A percentile compares a stretch with the other conserved stretches of the same genome.
Conservation (phyloP, 108 stramenopile genomes). For the Pseudonitzschia delicatissima region DNA sequence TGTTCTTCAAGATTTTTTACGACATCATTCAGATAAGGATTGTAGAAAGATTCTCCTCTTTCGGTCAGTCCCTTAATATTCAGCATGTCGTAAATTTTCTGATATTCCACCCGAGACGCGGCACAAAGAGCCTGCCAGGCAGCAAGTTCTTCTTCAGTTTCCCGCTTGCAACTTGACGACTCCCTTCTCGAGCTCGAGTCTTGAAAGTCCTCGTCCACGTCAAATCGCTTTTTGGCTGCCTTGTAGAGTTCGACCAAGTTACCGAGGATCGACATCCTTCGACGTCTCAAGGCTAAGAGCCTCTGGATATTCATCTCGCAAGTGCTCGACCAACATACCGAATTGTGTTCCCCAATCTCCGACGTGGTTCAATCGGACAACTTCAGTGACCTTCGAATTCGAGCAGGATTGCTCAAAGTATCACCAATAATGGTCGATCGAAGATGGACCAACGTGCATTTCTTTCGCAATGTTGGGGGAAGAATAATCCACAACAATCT, state of each 20-base stretch:
- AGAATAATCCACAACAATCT: slow-evolving; percentile 93
- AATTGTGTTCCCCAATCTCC: slow-evolving; percentile 99
- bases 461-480: slow-evolving; percentile 99
- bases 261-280: slow-evolving; percentile 62
- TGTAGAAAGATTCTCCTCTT: slow-evolving; percentile 97
- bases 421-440: slow-evolving; percentile 99
- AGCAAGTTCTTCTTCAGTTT: slow-evolving; percentile 81
- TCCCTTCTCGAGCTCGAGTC: no score
- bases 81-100: slow-evolving; percentile 84
- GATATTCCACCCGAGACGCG: slow-evolving; percentile 77
- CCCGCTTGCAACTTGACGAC: slow-evolving; percentile 67
- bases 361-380: slow-evolving; percentile 94
- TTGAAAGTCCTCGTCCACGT: slow-evolving; percentile 90
- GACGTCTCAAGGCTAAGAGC: slow-evolving; percentile 68
- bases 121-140: slow-evolving; percentile 92
- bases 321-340: slow-evolving; percentile 97
- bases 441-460: slow-evolving; percentile 99
- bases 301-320: slow-evolving; percentile 92
- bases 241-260: slow-evolving; percentile 87
- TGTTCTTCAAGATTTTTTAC: slow-evolving; percentile 77
- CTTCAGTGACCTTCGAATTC: slow-evolving; percentile 91
- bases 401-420: slow-evolving; percentile 86
- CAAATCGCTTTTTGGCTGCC: slow-evolving; percentile 91
- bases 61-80: slow-evolving; percentile 71
- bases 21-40: slow-evolving; percentile 79